phyloP scores from a whole-genome alignment of 305 asterid species.

The Fraxinus sp. region DNA sequence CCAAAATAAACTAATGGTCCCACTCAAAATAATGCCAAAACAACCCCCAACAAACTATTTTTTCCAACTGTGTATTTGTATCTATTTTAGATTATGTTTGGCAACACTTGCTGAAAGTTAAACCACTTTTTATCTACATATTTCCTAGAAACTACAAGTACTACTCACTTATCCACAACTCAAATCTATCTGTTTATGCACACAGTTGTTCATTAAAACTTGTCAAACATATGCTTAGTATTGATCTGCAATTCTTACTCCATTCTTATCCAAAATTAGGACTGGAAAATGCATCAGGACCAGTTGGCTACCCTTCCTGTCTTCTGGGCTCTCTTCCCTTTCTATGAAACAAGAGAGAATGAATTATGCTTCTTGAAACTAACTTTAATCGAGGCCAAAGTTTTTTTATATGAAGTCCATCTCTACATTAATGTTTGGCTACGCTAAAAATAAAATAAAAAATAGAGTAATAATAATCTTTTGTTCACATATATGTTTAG shows the following conservation, averaged over 20 bases:
- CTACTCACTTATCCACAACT: background rate
- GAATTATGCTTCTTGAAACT: background rate
- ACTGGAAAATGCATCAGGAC: background rate
- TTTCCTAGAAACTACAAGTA: too few relatives aligned
- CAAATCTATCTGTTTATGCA: background rate
- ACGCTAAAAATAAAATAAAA: too few relatives aligned
- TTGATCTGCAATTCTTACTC: background rate
- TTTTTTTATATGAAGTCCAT: background rate
- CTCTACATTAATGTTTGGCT: background rate
- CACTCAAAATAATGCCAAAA: too few relatives aligned
- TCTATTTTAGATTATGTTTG: background rate
- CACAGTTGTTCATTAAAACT: too few relatives aligned
- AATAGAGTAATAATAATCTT: background rate
- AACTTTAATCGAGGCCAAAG: background rate
- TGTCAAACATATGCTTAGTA: background rate
- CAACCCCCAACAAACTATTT: too few relatives aligned
- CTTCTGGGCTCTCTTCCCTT: background rate
- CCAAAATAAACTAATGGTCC: too few relatives aligned
- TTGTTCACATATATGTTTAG: background rate
- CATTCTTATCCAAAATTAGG: background rate
- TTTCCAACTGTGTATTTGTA: background rate
- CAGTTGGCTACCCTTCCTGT: background rate
- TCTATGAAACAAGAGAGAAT: background rate
- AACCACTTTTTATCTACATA: too few relatives aligned
- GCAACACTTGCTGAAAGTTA: too few relatives aligned